Percentiles rank a stretch among this genome's conserved stretches.
Conservation (phyloP, 768 basidiomycete genomes). For the Leccinum aurantiacum region DNA sequence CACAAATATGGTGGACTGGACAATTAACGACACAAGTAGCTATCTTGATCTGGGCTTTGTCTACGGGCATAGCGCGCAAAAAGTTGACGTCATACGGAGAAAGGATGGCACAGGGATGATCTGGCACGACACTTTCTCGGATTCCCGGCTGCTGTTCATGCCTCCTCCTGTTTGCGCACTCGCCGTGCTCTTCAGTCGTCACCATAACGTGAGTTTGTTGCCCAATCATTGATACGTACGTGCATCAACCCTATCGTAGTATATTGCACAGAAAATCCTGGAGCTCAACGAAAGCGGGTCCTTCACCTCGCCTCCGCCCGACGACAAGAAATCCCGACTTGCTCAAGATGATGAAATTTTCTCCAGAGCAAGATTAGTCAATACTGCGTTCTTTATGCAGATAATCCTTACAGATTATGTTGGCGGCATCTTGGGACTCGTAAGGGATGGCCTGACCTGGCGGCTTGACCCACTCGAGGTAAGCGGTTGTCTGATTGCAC, state of each 20-base stretch:
- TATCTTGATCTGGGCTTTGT: conserved; percentile 77
- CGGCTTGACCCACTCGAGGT: conserved; percentile 68
- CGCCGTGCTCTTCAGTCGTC: conserved; percentile 65
- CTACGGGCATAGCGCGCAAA: conserved; percentile 58
- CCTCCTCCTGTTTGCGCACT: conserved; percentile 70
- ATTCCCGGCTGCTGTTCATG: conserved; percentile 64
- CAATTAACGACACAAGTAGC: conserved; percentile 63
- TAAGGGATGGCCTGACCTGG: conserved; percentile 62
- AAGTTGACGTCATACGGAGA: conserved; percentile 52
- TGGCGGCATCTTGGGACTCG: conserved; percentile 70
- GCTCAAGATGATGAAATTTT: conserved; percentile 78
- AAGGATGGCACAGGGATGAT: conserved; percentile 67
- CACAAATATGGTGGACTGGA: conserved; percentile 47
- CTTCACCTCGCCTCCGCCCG: conserved; percentile 32
- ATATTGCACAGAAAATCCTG: conserved; percentile 63
- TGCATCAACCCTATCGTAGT: conserved; percentile 41
- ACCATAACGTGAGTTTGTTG: conserved; percentile 60
- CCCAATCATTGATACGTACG: background rate
- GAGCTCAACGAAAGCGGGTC: conserved; percentile 65
- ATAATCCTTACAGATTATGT: conserved; percentile 74
- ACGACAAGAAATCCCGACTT: conserved; percentile 23
- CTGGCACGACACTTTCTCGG: conserved; percentile 68
- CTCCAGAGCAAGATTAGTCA: conserved; percentile 68
- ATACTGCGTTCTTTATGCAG: conserved; percentile 70
- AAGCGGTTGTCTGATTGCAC: background rate